Evolutionary conservation across 768 basidiomycete genomes (phyloP), one percentile per base, ranked within the genome.

Genomic region (Boletus vinaceobasis): DNA sequence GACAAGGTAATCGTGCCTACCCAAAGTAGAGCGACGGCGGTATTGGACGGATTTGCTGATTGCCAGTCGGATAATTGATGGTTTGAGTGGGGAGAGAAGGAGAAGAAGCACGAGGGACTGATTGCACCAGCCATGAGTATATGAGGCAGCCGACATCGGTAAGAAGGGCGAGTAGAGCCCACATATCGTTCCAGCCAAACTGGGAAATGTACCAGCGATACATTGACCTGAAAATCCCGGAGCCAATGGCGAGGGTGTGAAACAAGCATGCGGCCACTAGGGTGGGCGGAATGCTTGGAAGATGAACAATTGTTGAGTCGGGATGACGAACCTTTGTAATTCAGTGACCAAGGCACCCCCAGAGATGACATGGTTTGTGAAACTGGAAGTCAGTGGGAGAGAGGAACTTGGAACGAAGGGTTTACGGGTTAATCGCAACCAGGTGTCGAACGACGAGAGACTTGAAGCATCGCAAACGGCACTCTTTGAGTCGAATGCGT

Each of bases 151-250:
- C 33, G 4, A 54, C 5, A 29, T 65, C 63, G 15, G 51, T 46
- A 5, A 64, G 31, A 53, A 65, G 53, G 9, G 65, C 58, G 15
- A 60, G 29, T 4, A 43, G 10, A 40, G 60, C 63, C 57, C 57
- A 64, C 4, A 23, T 14, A 35, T 65, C 57, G 2, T 65, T 60
- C 55, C 60, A 59, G 3, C 57, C 53, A 48, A 57, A 59, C 27
- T 55, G 60, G 26, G 53, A 65, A 13, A 56, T 55, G 26, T 55
- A 37, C 43, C 43, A 60, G 29, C 60, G 57, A 51, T 56, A 64
- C 0, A 31, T 11, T 15, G 37, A 15, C 47, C 63, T 59, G 32
- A 65, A 61, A 29, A 59, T 47, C 21, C 57, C 57, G 3, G 60
- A 48, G 17, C 5, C 8, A 21, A 64, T 51, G 43, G 50, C 56